Evolutionary conservation across 495 filamentous ascomycete genomes (phyloP), one percentile per base, ranked within the genome.

Genomic region (Terfezia claveryi): DNA sequence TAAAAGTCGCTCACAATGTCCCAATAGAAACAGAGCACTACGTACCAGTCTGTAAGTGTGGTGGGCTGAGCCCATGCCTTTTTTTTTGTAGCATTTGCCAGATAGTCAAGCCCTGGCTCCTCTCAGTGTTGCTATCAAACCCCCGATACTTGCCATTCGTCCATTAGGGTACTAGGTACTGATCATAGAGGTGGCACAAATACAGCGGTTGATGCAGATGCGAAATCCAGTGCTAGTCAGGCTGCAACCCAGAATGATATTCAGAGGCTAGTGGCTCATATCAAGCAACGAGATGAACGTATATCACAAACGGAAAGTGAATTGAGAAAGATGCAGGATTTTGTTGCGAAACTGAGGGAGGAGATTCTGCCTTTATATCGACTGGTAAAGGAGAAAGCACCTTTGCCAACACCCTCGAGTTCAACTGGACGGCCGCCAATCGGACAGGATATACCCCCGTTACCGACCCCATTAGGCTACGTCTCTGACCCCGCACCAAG

Each of bases 1-100:
- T 87, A 59, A 98, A 98, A 71, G 78, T 88, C 61, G 84, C 83
- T 57, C 86, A 95, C 64, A 83, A 87, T 61, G 77, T 98, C 56
- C 82, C 85, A 3, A 80, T 94, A 57, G 91, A 96, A 58, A 76
- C 81, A 23, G 91, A 93, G 59, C 83, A 96, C 64, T 98, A 94
- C 68, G 80, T 95, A 52, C 92, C 91, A 38, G 75, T 88, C 36
- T 88, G 88, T 95, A 80, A 59, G 85, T 74, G 27, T 32, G 1
- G n/a, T 32, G 27, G 27, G 27, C 27, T 32, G 27, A 32, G 27
- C 27, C 27, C 27, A 32, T 32, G 27, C 27, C 27, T 32, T 32
- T 32, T 32, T 32, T 32, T 1, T 32, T 1, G 2, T 7, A 32
- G 7, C 27, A 32, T 2, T 7, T 32, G 27, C 27, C 27, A 32